Percentiles rank a stretch among this genome's conserved stretches.
Evolutionary conservation across 306 rosid genomes (phyloP).

Genomic region (Sechiopsis laciniata): DNA sequence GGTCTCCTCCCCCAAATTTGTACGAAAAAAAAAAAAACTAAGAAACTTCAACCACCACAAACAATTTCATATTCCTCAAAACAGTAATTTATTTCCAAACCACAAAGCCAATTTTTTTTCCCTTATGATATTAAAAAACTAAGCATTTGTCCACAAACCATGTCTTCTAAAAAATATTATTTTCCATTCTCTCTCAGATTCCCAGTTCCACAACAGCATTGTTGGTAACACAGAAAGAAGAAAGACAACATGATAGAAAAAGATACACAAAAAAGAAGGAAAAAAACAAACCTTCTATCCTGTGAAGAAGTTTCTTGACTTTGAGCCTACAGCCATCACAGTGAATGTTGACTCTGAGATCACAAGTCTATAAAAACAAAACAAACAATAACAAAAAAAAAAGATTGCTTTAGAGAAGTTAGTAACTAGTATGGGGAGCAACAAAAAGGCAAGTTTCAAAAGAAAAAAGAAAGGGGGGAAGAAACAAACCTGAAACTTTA

Average conservation of each 20-base stretch:
- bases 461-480: slow-evolving; percentile 22
- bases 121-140: no score
- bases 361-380: slow-evolving; percentile 54
- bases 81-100: not conserved
- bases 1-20: no score
- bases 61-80: not conserved
- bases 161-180: no score
- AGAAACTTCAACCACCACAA: no score
- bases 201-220: no score
- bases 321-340: slow-evolving; percentile 98
- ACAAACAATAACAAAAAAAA: not conserved
- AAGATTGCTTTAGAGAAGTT: slow-evolving; percentile 21
- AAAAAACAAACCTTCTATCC: slow-evolving; percentile 67
- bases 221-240: no score
- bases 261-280: no score
- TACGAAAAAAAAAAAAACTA: not conserved
- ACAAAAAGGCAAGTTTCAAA: slow-evolving; percentile 15
- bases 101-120: no score
- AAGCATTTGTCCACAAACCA: no score
- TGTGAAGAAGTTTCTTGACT: slow-evolving; percentile 92
- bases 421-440: not conserved
- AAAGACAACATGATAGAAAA: no score
- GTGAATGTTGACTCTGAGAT: slow-evolving; percentile 86
- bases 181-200: no score
- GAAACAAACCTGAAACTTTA: slow-evolving; percentile 71